These are phyloP conservation scores for Setaria italica DNA, from an alignment of 202 grass and related monocot genomes.

Conservation along the genomic window DNA sequence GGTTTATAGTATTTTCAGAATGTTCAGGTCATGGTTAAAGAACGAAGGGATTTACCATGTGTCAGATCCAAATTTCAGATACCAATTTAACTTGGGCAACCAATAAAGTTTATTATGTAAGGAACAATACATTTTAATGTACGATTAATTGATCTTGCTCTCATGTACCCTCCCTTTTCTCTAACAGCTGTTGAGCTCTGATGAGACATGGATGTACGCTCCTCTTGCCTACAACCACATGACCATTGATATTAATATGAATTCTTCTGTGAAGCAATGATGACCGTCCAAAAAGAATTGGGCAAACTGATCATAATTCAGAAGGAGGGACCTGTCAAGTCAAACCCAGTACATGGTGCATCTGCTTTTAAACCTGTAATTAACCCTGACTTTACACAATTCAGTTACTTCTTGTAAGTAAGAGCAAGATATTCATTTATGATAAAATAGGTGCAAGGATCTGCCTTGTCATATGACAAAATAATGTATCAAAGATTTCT, in stretches of 20 bases:
- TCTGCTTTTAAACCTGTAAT: constrained; percentile 26
- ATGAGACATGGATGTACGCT: constrained; percentile 81
- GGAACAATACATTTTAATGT: background rate
- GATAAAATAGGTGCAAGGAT: background rate
- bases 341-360: constrained; percentile 17
- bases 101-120: background rate
- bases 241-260: constrained; percentile 40
- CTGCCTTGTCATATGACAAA: background rate
- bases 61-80: background rate
- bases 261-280: constrained; percentile 33
- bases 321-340: constrained; percentile 14
- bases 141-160: constrained; percentile 15
- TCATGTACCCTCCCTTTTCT: background rate
- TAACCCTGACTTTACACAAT: constrained; percentile 33
- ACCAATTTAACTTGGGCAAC: background rate
- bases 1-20: background rate
- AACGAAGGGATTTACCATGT: background rate
- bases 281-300: constrained; percentile 14
- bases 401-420: constrained; percentile 15
- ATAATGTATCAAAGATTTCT: constrained; percentile 17
- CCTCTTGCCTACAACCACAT: constrained; percentile 70
- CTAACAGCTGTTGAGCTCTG: constrained; percentile 74
- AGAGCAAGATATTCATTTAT: background rate
- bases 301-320: constrained; percentile 7
- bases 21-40: background rate